Evolutionary conservation across 2,329 filamentous ascomycete genomes (phyloP).

Genomic region (Trichoderma guizhouense): DNA sequence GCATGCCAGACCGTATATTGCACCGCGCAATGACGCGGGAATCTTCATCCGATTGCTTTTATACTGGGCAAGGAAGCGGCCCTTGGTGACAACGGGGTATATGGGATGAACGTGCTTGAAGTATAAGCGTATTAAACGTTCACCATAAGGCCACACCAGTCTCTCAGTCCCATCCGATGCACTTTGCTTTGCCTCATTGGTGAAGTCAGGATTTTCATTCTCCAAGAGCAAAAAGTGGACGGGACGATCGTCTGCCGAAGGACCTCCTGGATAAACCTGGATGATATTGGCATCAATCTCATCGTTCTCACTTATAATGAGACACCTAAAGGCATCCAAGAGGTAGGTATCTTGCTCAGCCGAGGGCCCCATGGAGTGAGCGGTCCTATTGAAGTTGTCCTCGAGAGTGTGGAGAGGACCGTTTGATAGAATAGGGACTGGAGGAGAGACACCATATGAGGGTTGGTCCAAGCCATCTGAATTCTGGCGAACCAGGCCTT

Average conservation of each 20-base stretch:
- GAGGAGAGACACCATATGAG: slow-evolving; percentile 6
- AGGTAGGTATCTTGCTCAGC: slow-evolving; percentile 47
- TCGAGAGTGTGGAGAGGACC: slow-evolving; percentile 37
- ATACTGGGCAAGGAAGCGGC: slow-evolving; percentile 41
- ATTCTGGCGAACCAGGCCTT: slow-evolving; percentile 24
- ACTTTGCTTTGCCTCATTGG: slow-evolving; percentile 34
- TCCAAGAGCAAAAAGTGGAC: slow-evolving; percentile 45
- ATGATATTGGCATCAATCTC: slow-evolving; percentile 44
- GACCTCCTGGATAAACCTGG: slow-evolving; percentile 39
- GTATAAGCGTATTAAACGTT: slow-evolving; percentile 42
- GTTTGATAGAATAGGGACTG: not conserved
- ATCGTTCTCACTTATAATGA: slow-evolving; percentile 43
- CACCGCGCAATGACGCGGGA: slow-evolving; percentile 44
- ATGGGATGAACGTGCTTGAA: slow-evolving; percentile 45
- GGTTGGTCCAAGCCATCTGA: not conserved
- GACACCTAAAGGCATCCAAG: slow-evolving; percentile 45
- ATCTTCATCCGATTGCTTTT: slow-evolving; percentile 36
- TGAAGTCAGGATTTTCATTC: slow-evolving; percentile 44
- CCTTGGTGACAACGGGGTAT: slow-evolving; percentile 43
- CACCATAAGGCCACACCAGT: slow-evolving; percentile 39
- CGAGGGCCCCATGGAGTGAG: slow-evolving; percentile 44
- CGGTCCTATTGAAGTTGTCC: slow-evolving; percentile 40
- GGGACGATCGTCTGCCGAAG: slow-evolving; percentile 36
- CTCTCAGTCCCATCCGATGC: slow-evolving; percentile 43
- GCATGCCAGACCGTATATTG: slow-evolving; percentile 43